phyloP scores from a whole-genome alignment of 1,139 yeast species.

The Wickerhamomyces sp. region DNA sequence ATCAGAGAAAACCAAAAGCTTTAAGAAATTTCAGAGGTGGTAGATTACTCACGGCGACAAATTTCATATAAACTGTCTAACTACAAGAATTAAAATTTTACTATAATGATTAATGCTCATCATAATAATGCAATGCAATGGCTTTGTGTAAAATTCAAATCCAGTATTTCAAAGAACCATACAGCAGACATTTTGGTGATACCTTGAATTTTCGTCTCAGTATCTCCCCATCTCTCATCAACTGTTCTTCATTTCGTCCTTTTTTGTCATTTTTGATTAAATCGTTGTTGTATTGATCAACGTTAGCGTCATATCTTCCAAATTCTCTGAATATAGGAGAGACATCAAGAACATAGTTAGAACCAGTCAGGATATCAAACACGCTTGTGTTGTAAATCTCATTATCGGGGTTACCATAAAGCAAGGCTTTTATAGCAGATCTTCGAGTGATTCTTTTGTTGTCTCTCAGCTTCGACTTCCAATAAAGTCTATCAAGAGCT shows the following conservation, averaged over 20 bases:
- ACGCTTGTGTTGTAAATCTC: conserved; percentile 8
- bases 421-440: conserved; percentile 3
- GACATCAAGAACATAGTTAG: conserved; percentile 15
- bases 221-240: not conserved
- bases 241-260: not conserved
- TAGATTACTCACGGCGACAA: conserved; percentile 29
- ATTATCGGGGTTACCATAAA: conserved; percentile 5
- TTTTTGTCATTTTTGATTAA: conserved; percentile 1
- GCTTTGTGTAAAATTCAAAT: too few species aligned
- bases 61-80: conserved; percentile 24
- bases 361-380: conserved; percentile 13
- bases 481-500: conserved; percentile 10
- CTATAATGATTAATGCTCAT: not conserved
- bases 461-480: conserved; percentile 10
- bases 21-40: conserved; percentile 79
- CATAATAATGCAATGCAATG: too few species aligned
- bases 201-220: conserved; percentile 3
- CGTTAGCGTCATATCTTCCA: conserved; percentile 12
- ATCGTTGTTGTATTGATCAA: conserved; percentile 1
- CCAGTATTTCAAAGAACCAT: conserved; percentile 5
- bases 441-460: conserved; percentile 15
- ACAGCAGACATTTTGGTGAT: conserved; percentile 1
- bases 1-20: conserved; percentile 59
- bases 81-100: not conserved
- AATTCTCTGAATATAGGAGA: conserved; percentile 21